Evolutionary conservation across 208 protist species (phyloP).

Genomic region (Tetramitus jugosus): DNA sequence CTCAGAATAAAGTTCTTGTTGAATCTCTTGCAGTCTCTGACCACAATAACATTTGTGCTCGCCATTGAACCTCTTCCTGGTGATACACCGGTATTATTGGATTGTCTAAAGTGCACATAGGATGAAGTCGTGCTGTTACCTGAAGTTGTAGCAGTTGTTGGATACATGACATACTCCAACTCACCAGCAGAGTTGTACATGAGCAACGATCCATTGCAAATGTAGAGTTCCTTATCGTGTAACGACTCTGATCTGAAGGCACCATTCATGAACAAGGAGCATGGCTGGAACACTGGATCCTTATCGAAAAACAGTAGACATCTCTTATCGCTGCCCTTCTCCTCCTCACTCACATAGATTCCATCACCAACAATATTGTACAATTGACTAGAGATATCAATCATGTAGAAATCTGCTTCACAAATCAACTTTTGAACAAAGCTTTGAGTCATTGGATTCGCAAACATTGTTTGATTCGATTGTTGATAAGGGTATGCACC

Average conservation of each 20-base stretch:
- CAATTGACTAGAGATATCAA: not conserved
- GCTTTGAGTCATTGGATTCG: not conserved
- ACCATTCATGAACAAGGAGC: conserved; percentile 9
- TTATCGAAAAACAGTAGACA: conserved; percentile 14
- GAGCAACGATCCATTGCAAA: not conserved
- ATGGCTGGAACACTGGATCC: not conserved
- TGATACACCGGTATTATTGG: not conserved
- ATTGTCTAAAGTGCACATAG: not conserved
- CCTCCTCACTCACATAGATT: not conserved
- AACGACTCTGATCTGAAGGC: not conserved
- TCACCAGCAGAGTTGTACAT: not conserved
- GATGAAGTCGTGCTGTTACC: no score
- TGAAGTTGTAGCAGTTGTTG: no score
- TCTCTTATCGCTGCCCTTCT: not conserved
- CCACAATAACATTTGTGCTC: not conserved
- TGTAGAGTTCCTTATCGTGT: not conserved
- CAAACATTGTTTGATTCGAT: not conserved
- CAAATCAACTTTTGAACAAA: not conserved
- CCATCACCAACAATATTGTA: conserved; percentile 6
- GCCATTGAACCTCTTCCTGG: not conserved
- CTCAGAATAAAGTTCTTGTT: not conserved
- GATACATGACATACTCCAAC: not conserved
- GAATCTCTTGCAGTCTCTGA: not conserved
- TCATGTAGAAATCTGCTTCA: not conserved
- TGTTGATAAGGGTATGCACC: no score